Evolutionary conservation across 2,329 filamentous ascomycete genomes (phyloP), one percentile per base, ranked within the genome.

Genomic region (Diaporthe amygdali): DNA sequence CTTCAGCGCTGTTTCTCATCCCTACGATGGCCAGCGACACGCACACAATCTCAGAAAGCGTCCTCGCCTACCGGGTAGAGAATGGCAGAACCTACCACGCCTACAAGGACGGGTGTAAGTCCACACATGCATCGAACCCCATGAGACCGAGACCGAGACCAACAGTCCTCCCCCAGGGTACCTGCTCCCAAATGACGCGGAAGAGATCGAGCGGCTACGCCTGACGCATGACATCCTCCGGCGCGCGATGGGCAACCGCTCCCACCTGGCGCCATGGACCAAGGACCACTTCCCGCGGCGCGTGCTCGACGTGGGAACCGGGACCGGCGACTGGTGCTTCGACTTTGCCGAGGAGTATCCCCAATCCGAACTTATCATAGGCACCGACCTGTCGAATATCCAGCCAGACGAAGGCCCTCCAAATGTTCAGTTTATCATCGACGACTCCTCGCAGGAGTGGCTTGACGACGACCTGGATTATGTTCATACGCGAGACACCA

Each of bases 371-470:
- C 68, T 72, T 5, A 84, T 93, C 37, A 85, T 87, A 61, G 91
- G 90, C 39, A 92, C 89, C 10, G 91, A 93, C 76, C 83, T 93
- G 7, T 92, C 90, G 1, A 90, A 91, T 2, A 90, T 93, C 32
- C 91, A 93, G 76, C 90, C 91, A 2, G 82, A 82, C 5, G 84
- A 88, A 59, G 91, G 94, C 0, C 92, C 93, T 0, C 87, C 88
- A 22, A 95, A 95, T 73, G 91, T 94, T 17, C 88, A 90, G 73
- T 95, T 95, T 74, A 90, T 90, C 72, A 87, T 95, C 55, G 92
- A 94, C 77, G 92, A 95, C 76, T 85, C 86, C 78, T 82, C 82
- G 2, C 83, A 88, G 70, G 80, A 83, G 3, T 88, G 86, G 86
- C 82, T 84, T 52, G 87, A 84, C 77, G 85, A 87, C 4, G 85